These are phyloP conservation scores for Lactarius tabidus DNA, from an alignment of 768 basidiomycete genomes.

Conservation along the genomic window DNA sequence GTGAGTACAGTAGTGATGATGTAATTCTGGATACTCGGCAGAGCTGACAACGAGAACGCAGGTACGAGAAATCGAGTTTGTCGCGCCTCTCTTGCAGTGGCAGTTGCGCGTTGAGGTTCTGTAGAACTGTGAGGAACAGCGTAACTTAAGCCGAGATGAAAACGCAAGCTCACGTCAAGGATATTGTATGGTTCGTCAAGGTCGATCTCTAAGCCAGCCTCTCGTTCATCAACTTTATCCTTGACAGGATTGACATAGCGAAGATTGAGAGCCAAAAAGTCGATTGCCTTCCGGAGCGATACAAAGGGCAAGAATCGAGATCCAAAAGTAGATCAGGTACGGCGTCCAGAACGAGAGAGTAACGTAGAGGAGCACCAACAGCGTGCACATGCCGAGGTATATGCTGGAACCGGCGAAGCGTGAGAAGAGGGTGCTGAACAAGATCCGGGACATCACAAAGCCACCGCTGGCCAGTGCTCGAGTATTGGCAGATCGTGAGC, in stretches of 20 bases:
- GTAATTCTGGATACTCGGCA: no score
- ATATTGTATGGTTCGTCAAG: no score
- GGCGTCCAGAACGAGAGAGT: no score
- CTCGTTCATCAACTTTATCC: slow-evolving; percentile 65
- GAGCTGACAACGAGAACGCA: no score
- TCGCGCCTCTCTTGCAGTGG: no score
- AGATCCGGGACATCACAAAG: slow-evolving; percentile 93
- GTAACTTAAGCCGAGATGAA: not conserved
- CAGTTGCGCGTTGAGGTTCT: no score
- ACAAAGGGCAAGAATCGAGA: slow-evolving; percentile 86
- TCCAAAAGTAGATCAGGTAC: no score
- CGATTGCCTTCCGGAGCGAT: slow-evolving; percentile 97
- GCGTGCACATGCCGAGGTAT: slow-evolving; percentile 91
- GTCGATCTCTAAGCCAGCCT: slow-evolving; percentile 94
- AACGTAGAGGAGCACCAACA: slow-evolving; percentile 91
- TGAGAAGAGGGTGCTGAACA: slow-evolving; percentile 93
- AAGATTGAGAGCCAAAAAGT: slow-evolving; percentile 93
- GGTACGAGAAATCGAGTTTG: no score
- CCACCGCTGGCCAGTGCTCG: slow-evolving; percentile 84
- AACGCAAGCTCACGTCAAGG: slow-evolving; percentile 59
- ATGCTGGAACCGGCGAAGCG: slow-evolving; percentile 98
- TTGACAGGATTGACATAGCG: slow-evolving; percentile 77
- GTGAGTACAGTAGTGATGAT: no score
- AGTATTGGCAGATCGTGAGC: slow-evolving; percentile 77
- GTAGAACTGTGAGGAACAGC: slow-evolving; percentile 12